Conservation (phyloP, 163 green algal genomes). For the Prototheca cutis region DNA sequence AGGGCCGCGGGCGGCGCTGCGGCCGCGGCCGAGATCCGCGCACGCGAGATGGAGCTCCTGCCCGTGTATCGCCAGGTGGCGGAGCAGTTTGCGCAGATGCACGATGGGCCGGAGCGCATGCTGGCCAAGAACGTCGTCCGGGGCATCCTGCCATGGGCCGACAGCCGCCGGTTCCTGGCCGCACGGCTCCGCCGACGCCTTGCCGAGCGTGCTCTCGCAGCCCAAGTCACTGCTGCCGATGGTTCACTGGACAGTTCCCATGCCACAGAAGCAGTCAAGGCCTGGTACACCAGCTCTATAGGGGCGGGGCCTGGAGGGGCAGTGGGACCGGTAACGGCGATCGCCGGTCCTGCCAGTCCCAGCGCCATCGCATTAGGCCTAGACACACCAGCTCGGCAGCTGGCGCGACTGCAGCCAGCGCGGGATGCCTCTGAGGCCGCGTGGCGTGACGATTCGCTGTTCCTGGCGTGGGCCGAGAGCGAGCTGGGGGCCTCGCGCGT, state of each 20-base stretch:
- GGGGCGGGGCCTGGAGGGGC: too few species aligned
- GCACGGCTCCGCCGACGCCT: slow-evolving; percentile 62
- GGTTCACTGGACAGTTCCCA: background rate
- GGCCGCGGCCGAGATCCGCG: slow-evolving; percentile 34
- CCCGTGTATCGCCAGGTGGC: slow-evolving; percentile 89
- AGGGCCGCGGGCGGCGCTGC: slow-evolving; percentile 24
- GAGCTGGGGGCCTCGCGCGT: slow-evolving; percentile 28
- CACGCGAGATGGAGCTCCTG: slow-evolving; percentile 67
- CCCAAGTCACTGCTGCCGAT: slow-evolving; percentile 56
- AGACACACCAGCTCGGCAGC: too few species aligned
- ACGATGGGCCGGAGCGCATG: slow-evolving; percentile 93
- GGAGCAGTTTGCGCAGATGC: slow-evolving; percentile 89
- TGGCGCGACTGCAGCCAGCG: background rate
- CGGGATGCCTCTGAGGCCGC: slow-evolving; percentile 2
- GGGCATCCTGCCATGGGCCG: slow-evolving; percentile 77
- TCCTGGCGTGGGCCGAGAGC: slow-evolving; percentile 40
- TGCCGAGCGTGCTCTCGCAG: slow-evolving; percentile 55
- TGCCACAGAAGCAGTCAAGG: too few species aligned
- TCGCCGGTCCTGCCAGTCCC: too few species aligned
- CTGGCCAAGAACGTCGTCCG: slow-evolving; percentile 78
- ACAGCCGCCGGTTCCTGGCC: slow-evolving; percentile 74
- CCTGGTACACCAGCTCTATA: too few species aligned
- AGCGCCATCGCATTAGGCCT: too few species aligned
- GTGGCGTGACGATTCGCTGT: slow-evolving; percentile 32
- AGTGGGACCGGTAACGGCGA: too few species aligned